phyloP scores from a whole-genome alignment of 2,329 filamentous ascomycete genomes.

The Tolypocladium cylindrosporum region DNA sequence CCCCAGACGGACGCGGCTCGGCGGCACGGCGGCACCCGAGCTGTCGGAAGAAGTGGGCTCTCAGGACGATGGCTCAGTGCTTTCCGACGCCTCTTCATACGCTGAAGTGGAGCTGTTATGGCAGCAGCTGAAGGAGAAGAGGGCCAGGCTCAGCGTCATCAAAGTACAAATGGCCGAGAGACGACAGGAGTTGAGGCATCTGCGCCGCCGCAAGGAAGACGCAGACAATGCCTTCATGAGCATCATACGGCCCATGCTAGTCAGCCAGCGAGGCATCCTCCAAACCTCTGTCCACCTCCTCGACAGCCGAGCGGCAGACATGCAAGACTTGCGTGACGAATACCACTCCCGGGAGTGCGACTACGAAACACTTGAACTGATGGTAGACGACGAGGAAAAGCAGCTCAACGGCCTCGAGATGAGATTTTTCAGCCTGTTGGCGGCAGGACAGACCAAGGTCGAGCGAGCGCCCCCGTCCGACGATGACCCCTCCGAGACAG shows the following conservation, averaged over 20 bases:
- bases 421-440: constrained; percentile 26
- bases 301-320: constrained; percentile 19
- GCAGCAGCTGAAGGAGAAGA: constrained; percentile 23
- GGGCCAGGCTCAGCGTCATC: constrained; percentile 16
- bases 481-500: constrained; percentile 1
- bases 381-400: constrained; percentile 25
- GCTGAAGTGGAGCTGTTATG: constrained; percentile 23
- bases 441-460: constrained; percentile 14
- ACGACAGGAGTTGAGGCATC: constrained; percentile 18
- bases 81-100: constrained; percentile 14
- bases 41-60: constrained; percentile 5
- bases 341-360: constrained; percentile 24
- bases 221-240: constrained; percentile 31
- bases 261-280: constrained; percentile 13
- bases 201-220: constrained; percentile 22
- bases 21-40: constrained; percentile 3
- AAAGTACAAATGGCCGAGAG: constrained; percentile 21
- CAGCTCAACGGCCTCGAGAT: constrained; percentile 24
- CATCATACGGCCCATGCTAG: constrained; percentile 24
- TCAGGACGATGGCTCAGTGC: constrained; percentile 6
- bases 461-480: not conserved
- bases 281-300: constrained; percentile 13
- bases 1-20: constrained; percentile 9
- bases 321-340: constrained; percentile 26
- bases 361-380: constrained; percentile 25